Conservation (phyloP, 2,329 filamentous ascomycete genomes). For the Dichotomopilus funicola region DNA sequence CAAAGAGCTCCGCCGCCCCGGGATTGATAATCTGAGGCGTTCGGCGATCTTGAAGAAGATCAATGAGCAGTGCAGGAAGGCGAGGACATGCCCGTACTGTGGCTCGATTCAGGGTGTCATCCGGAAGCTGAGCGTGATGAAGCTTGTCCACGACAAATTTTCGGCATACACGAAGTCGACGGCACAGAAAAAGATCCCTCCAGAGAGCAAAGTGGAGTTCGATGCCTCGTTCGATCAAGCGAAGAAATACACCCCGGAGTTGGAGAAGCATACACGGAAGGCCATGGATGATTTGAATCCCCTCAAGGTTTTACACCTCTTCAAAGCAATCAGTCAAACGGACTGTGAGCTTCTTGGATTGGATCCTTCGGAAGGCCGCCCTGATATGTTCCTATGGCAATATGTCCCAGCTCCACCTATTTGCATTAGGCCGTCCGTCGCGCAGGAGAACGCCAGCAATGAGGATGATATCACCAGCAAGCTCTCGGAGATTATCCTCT, state of each 20-base stretch:
- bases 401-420: slow-evolving; percentile 90
- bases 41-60: slow-evolving; percentile 82
- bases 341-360: slow-evolving; percentile 91
- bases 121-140: slow-evolving; percentile 85
- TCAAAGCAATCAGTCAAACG: slow-evolving; percentile 74
- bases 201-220: slow-evolving; percentile 74
- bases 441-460: slow-evolving; percentile 85
- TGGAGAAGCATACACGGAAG: slow-evolving; percentile 87
- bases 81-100: slow-evolving; percentile 75
- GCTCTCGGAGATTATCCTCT: slow-evolving; percentile 91
- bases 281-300: slow-evolving; percentile 94
- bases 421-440: slow-evolving; percentile 88
- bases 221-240: slow-evolving; percentile 79
- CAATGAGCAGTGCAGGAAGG: slow-evolving; percentile 83
- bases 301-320: slow-evolving; percentile 79
- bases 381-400: slow-evolving; percentile 98
- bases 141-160: slow-evolving; percentile 92
- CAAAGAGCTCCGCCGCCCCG: slow-evolving; percentile 71
- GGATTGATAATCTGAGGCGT: slow-evolving; percentile 79
- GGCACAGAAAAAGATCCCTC: slow-evolving; percentile 74
- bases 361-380: slow-evolving; percentile 76
- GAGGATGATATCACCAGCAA: slow-evolving; percentile 97
- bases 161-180: slow-evolving; percentile 82
- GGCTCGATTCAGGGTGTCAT: slow-evolving; percentile 81
- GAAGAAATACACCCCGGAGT: slow-evolving; percentile 67